These are phyloP conservation scores for Rhytidiadelphus loreus DNA, from an alignment of 225 moss, liverwort and hornwort genomes.

Conservation along the genomic window DNA sequence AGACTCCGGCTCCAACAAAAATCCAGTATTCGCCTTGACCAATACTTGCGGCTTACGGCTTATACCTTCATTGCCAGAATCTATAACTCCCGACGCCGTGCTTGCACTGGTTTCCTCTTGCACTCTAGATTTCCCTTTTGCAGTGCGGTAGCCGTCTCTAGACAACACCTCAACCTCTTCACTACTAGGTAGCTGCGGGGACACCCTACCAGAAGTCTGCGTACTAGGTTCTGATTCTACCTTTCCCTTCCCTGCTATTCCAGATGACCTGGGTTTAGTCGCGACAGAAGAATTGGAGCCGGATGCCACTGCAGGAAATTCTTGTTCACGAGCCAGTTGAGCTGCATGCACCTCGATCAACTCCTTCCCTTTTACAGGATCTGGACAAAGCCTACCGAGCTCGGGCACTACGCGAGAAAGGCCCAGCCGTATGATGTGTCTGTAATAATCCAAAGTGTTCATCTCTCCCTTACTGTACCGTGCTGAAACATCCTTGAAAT, in stretches of 20 bases:
- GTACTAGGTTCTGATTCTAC: slow-evolving; percentile 15
- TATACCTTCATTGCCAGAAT: background rate
- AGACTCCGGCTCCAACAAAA: slow-evolving; percentile 12
- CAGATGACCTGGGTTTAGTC: background rate
- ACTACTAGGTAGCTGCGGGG: background rate
- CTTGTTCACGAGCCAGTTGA: slow-evolving; percentile 47
- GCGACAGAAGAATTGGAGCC: slow-evolving; percentile 18
- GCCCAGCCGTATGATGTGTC: slow-evolving; percentile 64
- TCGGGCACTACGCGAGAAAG: slow-evolving; percentile 79
- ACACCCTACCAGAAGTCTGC: slow-evolving; percentile 2
- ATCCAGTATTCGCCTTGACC: slow-evolving; percentile 41
- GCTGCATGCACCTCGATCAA: slow-evolving; percentile 58
- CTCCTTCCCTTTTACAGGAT: slow-evolving; percentile 69
- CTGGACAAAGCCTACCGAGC: slow-evolving; percentile 93
- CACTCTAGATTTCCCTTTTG: slow-evolving; percentile 51
- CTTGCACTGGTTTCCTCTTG: slow-evolving; percentile 3
- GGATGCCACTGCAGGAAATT: slow-evolving; percentile 47
- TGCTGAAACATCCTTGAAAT: slow-evolving; percentile 84
- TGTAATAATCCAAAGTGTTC: slow-evolving; percentile 62
- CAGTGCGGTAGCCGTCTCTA: slow-evolving; percentile 74
- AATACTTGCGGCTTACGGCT: slow-evolving; percentile 64
- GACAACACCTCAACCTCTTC: slow-evolving; percentile 63
- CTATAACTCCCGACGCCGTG: slow-evolving; percentile 15
- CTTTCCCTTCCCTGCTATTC: slow-evolving; percentile 14
- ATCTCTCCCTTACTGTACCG: slow-evolving; percentile 78